Evolutionary conservation across 2,329 filamentous ascomycete genomes (phyloP).

Genomic region (Xylaria polymorpha): DNA sequence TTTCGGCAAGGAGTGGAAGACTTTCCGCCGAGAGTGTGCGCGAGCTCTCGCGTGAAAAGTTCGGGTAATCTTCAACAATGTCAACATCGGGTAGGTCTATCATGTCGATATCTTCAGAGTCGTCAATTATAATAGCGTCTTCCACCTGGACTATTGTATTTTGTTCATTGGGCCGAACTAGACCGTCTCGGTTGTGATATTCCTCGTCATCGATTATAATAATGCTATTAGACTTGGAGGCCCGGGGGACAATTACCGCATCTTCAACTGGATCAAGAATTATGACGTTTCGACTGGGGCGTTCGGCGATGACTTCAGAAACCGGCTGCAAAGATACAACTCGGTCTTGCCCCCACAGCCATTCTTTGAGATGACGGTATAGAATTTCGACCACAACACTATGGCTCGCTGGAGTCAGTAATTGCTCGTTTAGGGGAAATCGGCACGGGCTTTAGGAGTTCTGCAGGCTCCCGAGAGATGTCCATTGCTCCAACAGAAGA

Average conservation of each 20-base stretch:
- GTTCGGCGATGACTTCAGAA: neutral
- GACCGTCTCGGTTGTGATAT: neutral
- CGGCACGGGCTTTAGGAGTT: too few relatives aligned
- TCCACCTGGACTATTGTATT: neutral
- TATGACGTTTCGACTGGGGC: neutral
- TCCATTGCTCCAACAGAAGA: too few relatives aligned
- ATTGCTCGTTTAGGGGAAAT: too few relatives aligned
- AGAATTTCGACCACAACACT: constrained; percentile 58
- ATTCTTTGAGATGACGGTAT: constrained; percentile 57
- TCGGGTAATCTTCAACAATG: neutral
- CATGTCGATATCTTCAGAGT: constrained; percentile 18
- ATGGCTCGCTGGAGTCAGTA: too few relatives aligned
- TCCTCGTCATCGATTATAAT: constrained; percentile 21
- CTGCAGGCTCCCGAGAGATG: too few relatives aligned
- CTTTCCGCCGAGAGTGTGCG: constrained; percentile 30
- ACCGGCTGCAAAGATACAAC: constrained; percentile 6
- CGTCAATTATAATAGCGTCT: constrained; percentile 6
- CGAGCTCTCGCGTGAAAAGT: constrained; percentile 32
- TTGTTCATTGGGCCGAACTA: neutral
- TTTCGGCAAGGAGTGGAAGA: constrained; percentile 23
- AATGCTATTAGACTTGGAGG: neutral
- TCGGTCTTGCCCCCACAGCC: constrained; percentile 49
- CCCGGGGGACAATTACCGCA: neutral
- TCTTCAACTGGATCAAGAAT: constrained; percentile 10
- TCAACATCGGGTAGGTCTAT: neutral